Evolutionary conservation across 352 stramenopile genomes (phyloP).

Genomic region (Pythium brassicae): DNA sequence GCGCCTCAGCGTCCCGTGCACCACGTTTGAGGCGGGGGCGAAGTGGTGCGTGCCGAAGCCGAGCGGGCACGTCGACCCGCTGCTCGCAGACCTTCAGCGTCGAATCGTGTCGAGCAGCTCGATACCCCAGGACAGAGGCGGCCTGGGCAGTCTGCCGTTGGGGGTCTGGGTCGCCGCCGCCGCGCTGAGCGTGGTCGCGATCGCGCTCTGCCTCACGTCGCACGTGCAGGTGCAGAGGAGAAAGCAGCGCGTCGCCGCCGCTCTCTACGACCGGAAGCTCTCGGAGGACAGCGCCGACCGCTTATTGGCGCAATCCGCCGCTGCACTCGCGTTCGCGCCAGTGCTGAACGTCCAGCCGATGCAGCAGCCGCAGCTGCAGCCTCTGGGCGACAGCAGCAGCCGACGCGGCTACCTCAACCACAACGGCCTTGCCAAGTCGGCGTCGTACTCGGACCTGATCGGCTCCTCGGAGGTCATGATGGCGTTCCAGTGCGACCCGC

Average conservation of each 20-base stretch:
- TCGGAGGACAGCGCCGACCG: constrained; percentile 1
- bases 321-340: constrained; percentile 7
- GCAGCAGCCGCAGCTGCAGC: too few relatives aligned
- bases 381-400: too few relatives aligned
- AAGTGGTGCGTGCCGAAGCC: constrained; percentile 38
- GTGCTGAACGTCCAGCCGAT: constrained; percentile 18
- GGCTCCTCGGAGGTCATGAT: constrained; percentile 40
- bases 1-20: constrained; percentile 38
- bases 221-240: neutral
- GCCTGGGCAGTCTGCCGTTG: constrained; percentile 6
- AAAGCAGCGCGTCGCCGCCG: neutral
- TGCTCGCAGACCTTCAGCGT: constrained; percentile 18
- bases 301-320: constrained; percentile 2
- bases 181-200: constrained; percentile 5
- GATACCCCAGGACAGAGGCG: neutral
- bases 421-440: constrained; percentile 15
- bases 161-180: constrained; percentile 18
- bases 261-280: constrained; percentile 4
- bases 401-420: too few relatives aligned
- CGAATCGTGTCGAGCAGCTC: constrained; percentile 3
- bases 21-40: constrained; percentile 11
- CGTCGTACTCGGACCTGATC: constrained; percentile 41
- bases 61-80: constrained; percentile 15
- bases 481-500: constrained; percentile 44
- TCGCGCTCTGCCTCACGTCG: neutral